phyloP scores from a whole-genome alignment of 306 rosid genomes.

The Sicyos edulis region DNA sequence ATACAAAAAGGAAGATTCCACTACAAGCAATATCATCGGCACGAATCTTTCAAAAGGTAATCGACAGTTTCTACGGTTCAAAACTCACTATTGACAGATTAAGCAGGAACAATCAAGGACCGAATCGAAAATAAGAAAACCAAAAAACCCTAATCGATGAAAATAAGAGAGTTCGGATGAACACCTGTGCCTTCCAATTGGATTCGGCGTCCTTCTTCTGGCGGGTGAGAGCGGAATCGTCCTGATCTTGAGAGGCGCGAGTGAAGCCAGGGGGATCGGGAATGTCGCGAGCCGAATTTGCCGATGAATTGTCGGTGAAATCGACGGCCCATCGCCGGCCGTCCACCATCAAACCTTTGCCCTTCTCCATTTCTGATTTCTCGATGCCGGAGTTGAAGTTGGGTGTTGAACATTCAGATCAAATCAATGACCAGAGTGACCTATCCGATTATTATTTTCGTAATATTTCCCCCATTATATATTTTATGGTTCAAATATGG shows the following conservation, averaged over 20 bases:
- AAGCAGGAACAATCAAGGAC: neutral
- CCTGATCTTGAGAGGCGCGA: slow-evolving; percentile 86
- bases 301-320: slow-evolving; percentile 63
- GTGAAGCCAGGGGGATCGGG: slow-evolving; percentile 92
- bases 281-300: slow-evolving; percentile 56
- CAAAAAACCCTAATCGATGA: neutral
- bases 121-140: neutral
- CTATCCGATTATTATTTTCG: too few species aligned
- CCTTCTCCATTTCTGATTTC: slow-evolving; percentile 55
- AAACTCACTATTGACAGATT: neutral
- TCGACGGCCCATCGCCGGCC: slow-evolving; percentile 91
- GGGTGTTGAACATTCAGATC: too few species aligned
- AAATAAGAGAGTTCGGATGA: neutral
- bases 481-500: too few species aligned
- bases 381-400: too few species aligned
- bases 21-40: too few species aligned
- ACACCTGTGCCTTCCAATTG: slow-evolving; percentile 85
- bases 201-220: slow-evolving; percentile 96
- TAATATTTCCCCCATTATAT: too few species aligned
- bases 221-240: slow-evolving; percentile 83
- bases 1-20: too few species aligned
- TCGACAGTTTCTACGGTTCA: neutral
- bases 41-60: neutral
- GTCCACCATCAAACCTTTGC: slow-evolving; percentile 65
- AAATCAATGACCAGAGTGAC: too few species aligned